These are phyloP conservation scores for Suillus clintonianus DNA, from an alignment of 768 basidiomycete species.

Conservation along the genomic window DNA sequence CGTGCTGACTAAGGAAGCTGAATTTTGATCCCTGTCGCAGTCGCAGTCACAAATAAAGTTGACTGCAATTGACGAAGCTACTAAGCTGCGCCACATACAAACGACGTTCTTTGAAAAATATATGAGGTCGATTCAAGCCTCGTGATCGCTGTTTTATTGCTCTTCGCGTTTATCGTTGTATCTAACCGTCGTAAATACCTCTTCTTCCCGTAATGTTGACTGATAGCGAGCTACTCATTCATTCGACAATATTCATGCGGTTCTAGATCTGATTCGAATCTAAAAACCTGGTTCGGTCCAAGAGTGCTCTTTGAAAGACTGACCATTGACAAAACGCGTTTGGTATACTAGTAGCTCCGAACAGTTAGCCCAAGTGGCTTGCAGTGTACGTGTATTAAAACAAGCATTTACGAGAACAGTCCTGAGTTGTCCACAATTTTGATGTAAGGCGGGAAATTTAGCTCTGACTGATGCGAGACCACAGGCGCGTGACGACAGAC, in stretches of 20 bases:
- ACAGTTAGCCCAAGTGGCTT: no score
- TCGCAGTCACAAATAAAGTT: conserved; percentile 46
- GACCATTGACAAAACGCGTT: no score
- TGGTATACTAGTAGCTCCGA: no score
- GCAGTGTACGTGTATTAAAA: no score
- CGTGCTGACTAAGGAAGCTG: conserved; percentile 5
- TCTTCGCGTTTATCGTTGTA: not conserved
- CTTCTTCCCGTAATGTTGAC: not conserved
- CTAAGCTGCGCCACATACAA: conserved; percentile 63
- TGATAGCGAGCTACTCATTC: not conserved
- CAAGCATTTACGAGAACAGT: no score
- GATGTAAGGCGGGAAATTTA: no score
- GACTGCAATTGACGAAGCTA: conserved; percentile 53
- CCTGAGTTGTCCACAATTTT: no score
- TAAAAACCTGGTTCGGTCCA: not conserved
- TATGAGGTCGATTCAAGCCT: conserved; percentile 52
- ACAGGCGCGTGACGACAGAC: no score
- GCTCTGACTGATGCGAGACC: no score
- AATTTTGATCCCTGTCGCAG: conserved; percentile 15
- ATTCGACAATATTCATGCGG: not conserved
- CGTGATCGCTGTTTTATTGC: conserved; percentile 13
- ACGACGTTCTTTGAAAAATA: conserved; percentile 67
- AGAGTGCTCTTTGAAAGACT: not conserved
- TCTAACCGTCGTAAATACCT: not conserved
- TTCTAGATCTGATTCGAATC: not conserved